Conservation (phyloP, 371 early-diverging fungal species). For the Mucor ambiguus region DNA sequence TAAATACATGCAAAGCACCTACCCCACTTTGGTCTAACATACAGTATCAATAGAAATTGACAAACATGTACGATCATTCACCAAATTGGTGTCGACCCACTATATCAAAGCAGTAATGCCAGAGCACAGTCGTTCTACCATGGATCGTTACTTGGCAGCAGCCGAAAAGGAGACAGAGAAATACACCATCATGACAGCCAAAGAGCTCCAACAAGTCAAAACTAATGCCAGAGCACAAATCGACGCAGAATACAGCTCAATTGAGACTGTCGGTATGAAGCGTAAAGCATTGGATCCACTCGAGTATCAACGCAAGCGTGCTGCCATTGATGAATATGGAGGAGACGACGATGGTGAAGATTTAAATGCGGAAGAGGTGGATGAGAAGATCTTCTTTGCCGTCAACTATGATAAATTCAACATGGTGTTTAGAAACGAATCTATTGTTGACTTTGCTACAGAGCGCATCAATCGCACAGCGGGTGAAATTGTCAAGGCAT, state of each 20-base stretch:
- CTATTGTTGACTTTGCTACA: constrained; percentile 65
- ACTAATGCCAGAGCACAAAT: constrained; percentile 53
- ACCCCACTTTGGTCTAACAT: background rate
- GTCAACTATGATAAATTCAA: constrained; percentile 80
- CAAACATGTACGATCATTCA: constrained; percentile 48
- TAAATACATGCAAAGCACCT: constrained; percentile 17
- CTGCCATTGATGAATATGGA: constrained; percentile 30
- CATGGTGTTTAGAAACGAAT: constrained; percentile 75
- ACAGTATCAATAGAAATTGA: constrained; percentile 32
- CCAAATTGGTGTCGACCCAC: constrained; percentile 60
- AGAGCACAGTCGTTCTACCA: constrained; percentile 63
- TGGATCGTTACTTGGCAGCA: constrained; percentile 67
- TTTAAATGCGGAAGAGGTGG: constrained; percentile 52
- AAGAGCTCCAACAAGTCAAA: constrained; percentile 63
- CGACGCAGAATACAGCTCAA: constrained; percentile 53
- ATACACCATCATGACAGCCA: constrained; percentile 63
- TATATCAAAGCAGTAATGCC: constrained; percentile 63
- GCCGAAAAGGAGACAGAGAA: constrained; percentile 66
- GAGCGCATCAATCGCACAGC: constrained; percentile 72
- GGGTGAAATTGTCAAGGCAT: constrained; percentile 59
- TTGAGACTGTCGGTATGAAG: constrained; percentile 67
- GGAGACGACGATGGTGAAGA: constrained; percentile 29
- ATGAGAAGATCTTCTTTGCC: constrained; percentile 64
- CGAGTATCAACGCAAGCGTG: constrained; percentile 27
- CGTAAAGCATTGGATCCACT: constrained; percentile 49